These are phyloP conservation scores for Drosera capensis DNA, from an alignment of 148 eudicot species.

Conservation along the genomic window DNA sequence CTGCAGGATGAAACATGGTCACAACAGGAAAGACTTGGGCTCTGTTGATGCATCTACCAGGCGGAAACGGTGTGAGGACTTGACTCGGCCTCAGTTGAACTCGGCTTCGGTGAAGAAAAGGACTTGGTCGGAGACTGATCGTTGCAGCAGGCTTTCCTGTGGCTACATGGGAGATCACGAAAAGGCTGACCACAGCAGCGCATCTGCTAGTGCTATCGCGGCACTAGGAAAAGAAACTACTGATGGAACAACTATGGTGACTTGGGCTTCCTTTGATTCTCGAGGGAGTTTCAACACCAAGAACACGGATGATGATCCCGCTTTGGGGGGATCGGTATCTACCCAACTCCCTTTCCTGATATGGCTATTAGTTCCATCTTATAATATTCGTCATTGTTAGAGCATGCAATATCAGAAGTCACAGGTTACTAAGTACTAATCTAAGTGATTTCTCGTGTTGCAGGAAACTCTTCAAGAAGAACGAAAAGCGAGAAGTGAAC, in stretches of 20 bases:
- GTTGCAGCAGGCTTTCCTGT: neutral
- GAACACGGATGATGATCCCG: constrained; percentile 53
- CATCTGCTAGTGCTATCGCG: constrained; percentile 41
- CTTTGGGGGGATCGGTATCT: constrained; percentile 49
- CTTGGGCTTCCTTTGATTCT: constrained; percentile 55
- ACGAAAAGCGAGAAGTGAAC: constrained; percentile 31
- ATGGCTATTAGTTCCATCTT: no score
- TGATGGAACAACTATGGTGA: constrained; percentile 36
- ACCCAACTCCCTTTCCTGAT: constrained; percentile 1
- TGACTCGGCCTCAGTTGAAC: no score
- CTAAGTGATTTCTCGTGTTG: neutral
- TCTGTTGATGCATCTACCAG: no score
- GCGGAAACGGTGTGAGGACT: no score
- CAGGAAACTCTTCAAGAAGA: constrained; percentile 56
- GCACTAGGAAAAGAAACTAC: constrained; percentile 28
- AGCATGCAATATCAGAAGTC: neutral
- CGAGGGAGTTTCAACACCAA: constrained; percentile 34
- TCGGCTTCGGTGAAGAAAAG: no score
- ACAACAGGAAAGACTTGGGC: no score
- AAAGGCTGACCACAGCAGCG: constrained; percentile 12
- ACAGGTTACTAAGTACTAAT: neutral
- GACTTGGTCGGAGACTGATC: no score
- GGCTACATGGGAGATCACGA: constrained; percentile 9
- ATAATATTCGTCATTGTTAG: no score
- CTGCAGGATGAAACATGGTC: no score